Evolutionary conservation across 768 basidiomycete species (phyloP), one percentile per base, ranked within the genome.

Genomic region (Strobilomyces dryophilus): DNA sequence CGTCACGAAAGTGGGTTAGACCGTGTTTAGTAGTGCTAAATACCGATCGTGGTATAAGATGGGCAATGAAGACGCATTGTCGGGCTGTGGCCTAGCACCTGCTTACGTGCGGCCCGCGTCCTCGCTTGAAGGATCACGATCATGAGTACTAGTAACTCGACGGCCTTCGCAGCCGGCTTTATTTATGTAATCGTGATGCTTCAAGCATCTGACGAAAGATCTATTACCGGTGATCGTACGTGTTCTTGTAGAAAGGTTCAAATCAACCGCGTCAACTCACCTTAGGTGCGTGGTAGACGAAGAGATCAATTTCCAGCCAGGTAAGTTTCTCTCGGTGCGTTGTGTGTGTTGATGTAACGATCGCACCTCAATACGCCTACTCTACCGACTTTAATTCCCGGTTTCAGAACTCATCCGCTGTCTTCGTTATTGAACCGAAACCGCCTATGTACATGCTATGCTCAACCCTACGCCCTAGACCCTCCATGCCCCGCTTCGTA

Each of bases 11-110:
- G 17, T 20, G 17, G 20, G 9, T 8, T 49, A 83, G 79, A n/a
- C n/a, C n/a, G n/a, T n/a, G n/a, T n/a, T n/a, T 62, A 74, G 76
- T 32, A 73, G n/a, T n/a, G n/a, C 76, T 45, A 78, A 78, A 56
- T 85, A 83, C 58, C 69, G 76, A 14, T 81, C 81, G 31, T 87
- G 85, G 83, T 85, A 84, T 61, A 85, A 84, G 61, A 71, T 68
- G 39, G 82, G 82, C 5, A 79, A 77, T 55, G 77, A 78, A 55
- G 79, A 64, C 75, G 79, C 2, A 70, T 84, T 8, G 75, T 76
- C 21, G 81, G 73, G 1, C n/a, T n/a, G n/a, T n/a, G n/a, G n/a
- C n/a, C n/a, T n/a, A n/a, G n/a, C n/a, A n/a, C n/a, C n/a, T n/a
- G n/a, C n/a, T n/a, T n/a, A n/a, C 82, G 83, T 51, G 80, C 78